Conservation (phyloP, 1,284 basidiomycete genomes). For the Ceratobasidium theobromae region DNA sequence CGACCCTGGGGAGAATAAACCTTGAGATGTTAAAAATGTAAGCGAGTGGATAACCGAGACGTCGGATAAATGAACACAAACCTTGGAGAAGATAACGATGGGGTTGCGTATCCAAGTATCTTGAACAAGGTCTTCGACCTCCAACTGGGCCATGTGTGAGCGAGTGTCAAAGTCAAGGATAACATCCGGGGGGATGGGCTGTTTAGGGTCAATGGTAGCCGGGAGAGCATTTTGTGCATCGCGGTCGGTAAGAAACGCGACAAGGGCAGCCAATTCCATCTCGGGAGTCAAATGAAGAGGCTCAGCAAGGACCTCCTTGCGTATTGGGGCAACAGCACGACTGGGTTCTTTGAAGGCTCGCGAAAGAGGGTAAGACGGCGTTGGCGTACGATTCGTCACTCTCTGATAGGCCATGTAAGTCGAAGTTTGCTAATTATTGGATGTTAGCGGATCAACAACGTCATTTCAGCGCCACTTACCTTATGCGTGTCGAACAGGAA, state of each 20-base stretch:
- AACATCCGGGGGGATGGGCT: constrained; percentile 72
- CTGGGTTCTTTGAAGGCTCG: constrained; percentile 1
- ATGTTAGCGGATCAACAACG: neutral
- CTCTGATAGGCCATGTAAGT: neutral
- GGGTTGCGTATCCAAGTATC: constrained; percentile 74
- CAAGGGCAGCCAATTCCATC: constrained; percentile 77
- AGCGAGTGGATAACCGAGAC: no score
- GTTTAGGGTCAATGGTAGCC: constrained; percentile 58
- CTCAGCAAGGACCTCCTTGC: neutral
- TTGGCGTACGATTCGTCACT: neutral
- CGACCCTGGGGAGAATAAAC: constrained; percentile 62
- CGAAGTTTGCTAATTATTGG: neutral
- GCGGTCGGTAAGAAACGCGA: constrained; percentile 74
- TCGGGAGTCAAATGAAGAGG: constrained; percentile 43
- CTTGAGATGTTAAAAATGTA: no score
- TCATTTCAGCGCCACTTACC: neutral
- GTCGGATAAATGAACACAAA: no score
- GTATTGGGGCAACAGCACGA: neutral
- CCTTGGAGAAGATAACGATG: constrained; percentile 76
- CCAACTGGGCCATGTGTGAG: constrained; percentile 44
- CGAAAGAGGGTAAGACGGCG: constrained; percentile 5
- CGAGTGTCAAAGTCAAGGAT: constrained; percentile 82
- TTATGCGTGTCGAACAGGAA: constrained; percentile 14
- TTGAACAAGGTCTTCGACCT: constrained; percentile 56
- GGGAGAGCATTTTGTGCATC: constrained; percentile 75